These are phyloP conservation scores for Fusarium camptoceras DNA, from an alignment of 2,329 filamentous ascomycete species.

Conservation along the genomic window DNA sequence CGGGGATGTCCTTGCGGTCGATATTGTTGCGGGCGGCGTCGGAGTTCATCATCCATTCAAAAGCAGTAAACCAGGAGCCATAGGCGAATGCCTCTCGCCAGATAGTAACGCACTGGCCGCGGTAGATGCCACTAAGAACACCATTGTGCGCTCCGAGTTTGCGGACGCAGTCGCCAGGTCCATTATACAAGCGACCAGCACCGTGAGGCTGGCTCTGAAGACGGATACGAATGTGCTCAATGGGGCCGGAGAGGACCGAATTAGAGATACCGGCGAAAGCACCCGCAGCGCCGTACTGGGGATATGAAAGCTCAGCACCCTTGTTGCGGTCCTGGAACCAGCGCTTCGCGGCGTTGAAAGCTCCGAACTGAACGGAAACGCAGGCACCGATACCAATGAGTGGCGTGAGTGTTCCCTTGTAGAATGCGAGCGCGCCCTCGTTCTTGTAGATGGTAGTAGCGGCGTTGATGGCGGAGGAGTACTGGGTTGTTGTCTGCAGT, in stretches of 20 bases:
- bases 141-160: slow-evolving; percentile 77
- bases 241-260: slow-evolving; percentile 86
- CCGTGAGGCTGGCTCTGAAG: slow-evolving; percentile 97
- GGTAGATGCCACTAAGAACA: slow-evolving; percentile 80
- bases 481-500: slow-evolving; percentile 87
- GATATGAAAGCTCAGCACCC: slow-evolving; percentile 74
- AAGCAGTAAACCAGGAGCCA: slow-evolving; percentile 93
- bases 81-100: slow-evolving; percentile 94
- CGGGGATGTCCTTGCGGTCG: slow-evolving; percentile 80
- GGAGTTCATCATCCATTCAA: slow-evolving; percentile 95
- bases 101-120: slow-evolving; percentile 87
- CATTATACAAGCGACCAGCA: slow-evolving; percentile 78
- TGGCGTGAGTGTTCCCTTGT: slow-evolving; percentile 97
- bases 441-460: slow-evolving; percentile 86
- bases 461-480: slow-evolving; percentile 82
- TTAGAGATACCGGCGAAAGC: slow-evolving; percentile 95
- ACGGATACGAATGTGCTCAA: slow-evolving; percentile 96
- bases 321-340: slow-evolving; percentile 83
- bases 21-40: slow-evolving; percentile 84
- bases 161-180: slow-evolving; percentile 89
- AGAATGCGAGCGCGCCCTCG: slow-evolving; percentile 92
- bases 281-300: slow-evolving; percentile 89
- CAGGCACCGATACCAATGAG: slow-evolving; percentile 96
- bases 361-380: slow-evolving; percentile 98
- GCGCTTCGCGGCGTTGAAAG: slow-evolving; percentile 92